Conservation (phyloP, 1,284 basidiomycete genomes). For the Cerioporus squamosus region DNA sequence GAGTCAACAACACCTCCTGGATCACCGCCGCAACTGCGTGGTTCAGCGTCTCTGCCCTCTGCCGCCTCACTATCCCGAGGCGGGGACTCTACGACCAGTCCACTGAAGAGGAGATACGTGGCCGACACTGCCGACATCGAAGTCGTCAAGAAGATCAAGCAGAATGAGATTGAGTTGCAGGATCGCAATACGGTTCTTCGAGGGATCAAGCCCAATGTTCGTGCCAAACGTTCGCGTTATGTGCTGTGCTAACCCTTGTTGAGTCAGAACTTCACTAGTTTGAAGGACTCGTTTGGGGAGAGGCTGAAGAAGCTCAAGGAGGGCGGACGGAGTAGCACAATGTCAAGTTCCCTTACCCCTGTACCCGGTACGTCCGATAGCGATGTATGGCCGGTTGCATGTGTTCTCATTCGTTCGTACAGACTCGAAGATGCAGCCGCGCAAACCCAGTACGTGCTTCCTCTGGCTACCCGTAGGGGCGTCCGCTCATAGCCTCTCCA, state of each 20-base stretch:
- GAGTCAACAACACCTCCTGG: slow-evolving; percentile 68
- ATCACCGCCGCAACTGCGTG: slow-evolving; percentile 50
- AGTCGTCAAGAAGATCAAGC: slow-evolving; percentile 81
- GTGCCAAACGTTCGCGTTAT: slow-evolving; percentile 25
- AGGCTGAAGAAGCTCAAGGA: slow-evolving; percentile 79
- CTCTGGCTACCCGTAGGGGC: not conserved
- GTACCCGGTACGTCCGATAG: slow-evolving; percentile 23
- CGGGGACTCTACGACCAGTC: slow-evolving; percentile 44
- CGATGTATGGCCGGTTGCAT: not conserved
- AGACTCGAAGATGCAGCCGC: slow-evolving; percentile 60
- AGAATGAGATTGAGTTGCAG: slow-evolving; percentile 72
- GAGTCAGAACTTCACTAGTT: slow-evolving; percentile 71
- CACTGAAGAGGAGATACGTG: slow-evolving; percentile 80
- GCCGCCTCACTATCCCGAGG: slow-evolving; percentile 40
- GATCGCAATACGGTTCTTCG: slow-evolving; percentile 80
- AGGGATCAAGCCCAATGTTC: slow-evolving; percentile 76
- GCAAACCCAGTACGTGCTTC: slow-evolving; percentile 62
- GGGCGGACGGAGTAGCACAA: slow-evolving; percentile 51
- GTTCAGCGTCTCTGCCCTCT: slow-evolving; percentile 36
- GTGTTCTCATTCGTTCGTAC: not conserved
- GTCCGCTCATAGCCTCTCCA: slow-evolving; percentile 25
- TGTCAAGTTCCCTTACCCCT: slow-evolving; percentile 2
- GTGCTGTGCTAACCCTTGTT: not conserved
- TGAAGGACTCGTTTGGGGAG: slow-evolving; percentile 65
- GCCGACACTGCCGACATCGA: slow-evolving; percentile 80